Percentiles rank a stretch among this genome's conserved stretches.
These are phyloP conservation scores for Misopates orontium DNA, from an alignment of 257 asterid genomes.

Conservation along the genomic window DNA sequence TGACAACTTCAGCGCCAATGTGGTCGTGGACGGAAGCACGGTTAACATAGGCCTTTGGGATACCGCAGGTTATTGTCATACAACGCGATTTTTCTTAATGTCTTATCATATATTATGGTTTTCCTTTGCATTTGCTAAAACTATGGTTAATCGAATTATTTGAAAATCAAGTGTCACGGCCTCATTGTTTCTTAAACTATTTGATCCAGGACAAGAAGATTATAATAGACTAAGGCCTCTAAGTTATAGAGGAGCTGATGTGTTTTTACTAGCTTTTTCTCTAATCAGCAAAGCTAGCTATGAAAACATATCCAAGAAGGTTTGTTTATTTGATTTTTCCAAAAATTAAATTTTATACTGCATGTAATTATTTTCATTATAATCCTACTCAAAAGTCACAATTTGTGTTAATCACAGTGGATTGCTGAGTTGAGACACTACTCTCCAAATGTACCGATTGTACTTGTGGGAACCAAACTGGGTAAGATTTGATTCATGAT, in stretches of 20 bases:
- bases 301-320: constrained; percentile 81
- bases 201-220: constrained; percentile 80
- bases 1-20: constrained; percentile 87
- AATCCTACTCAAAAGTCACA: neutral
- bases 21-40: constrained; percentile 83
- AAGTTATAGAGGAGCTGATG: constrained; percentile 92
- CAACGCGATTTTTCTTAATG: neutral
- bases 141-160: too few species aligned
- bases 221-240: constrained; percentile 82
- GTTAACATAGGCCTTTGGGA: constrained; percentile 93
- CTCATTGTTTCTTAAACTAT: neutral
- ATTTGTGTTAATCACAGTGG: constrained; percentile 53
- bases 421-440: constrained; percentile 73
- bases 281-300: constrained; percentile 85
- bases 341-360: neutral
- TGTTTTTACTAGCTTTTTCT: constrained; percentile 72
- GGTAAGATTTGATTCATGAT: constrained; percentile 40
- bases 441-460: constrained; percentile 72
- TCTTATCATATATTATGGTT: neutral
- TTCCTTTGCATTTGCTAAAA: neutral
- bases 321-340: neutral
- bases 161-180: neutral
- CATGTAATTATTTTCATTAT: neutral
- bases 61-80: constrained; percentile 59
- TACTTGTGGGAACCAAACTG: constrained; percentile 83